These are phyloP conservation scores for Colletotrichum phormii DNA, from an alignment of 2,329 filamentous ascomycete genomes.

Conservation along the genomic window DNA sequence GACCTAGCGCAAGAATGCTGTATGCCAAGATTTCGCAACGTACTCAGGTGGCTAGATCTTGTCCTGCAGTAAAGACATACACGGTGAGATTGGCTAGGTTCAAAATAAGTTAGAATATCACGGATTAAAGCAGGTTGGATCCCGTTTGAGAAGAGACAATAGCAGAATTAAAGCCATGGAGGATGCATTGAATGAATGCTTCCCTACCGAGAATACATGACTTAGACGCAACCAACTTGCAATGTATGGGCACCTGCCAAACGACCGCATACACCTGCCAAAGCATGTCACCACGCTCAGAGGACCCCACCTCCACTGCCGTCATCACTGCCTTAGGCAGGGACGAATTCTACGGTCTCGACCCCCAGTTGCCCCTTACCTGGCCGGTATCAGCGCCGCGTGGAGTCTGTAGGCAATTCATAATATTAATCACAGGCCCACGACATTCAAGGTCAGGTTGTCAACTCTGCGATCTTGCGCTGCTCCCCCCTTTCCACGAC, in stretches of 20 bases:
- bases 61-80: not conserved
- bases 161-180: not conserved
- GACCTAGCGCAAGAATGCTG: not conserved
- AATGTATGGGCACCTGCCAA: constrained; percentile 2
- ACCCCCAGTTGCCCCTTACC: constrained; percentile 35
- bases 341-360: constrained; percentile 18
- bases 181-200: not conserved
- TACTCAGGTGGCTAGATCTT: not conserved
- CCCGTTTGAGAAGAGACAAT: not conserved
- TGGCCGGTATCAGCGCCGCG: constrained; percentile 32
- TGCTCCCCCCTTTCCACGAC: constrained; percentile 5
- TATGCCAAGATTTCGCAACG: not conserved
- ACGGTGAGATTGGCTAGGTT: not conserved
- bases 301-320: constrained; percentile 28
- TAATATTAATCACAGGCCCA: constrained; percentile 30
- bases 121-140: not conserved
- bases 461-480: constrained; percentile 31
- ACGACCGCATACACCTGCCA: not conserved
- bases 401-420: constrained; percentile 21
- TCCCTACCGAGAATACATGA: no score
- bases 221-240: not conserved
- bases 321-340: constrained; percentile 36
- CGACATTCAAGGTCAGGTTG: constrained; percentile 15
- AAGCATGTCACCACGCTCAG: constrained; percentile 4
- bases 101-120: no score